Conservation (phyloP, 139 green algal species). For the Haematococcus lacustris region DNA sequence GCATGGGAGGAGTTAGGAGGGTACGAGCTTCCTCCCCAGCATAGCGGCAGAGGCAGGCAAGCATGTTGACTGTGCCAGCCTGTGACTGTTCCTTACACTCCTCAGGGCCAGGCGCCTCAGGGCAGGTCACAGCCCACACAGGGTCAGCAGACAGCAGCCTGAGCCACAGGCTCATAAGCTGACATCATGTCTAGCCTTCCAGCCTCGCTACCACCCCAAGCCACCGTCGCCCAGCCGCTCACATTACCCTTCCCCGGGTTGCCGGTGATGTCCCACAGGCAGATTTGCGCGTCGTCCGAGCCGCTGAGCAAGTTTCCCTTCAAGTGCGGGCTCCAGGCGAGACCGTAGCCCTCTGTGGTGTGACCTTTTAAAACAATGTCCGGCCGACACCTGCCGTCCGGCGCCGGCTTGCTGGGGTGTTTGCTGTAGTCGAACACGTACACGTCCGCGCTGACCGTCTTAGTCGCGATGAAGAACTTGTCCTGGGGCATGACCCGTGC, state of each 20-base stretch:
- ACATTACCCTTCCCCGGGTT: conserved; percentile 2
- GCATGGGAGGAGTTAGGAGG: no score
- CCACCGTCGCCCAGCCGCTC: not conserved
- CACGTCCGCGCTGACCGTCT: conserved; percentile 79
- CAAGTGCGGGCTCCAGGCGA: conserved; percentile 87
- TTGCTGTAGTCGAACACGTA: conserved; percentile 98
- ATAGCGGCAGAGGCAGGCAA: no score
- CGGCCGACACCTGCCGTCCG: conserved; percentile 73
- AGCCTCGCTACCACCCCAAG: no score
- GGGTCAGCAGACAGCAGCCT: no score
- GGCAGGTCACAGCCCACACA: no score
- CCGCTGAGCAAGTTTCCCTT: conserved; percentile 82
- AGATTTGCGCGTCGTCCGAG: conserved; percentile 97
- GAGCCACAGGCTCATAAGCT: no score
- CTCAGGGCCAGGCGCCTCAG: no score
- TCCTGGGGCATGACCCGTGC: conserved; percentile 65
- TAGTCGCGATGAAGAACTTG: conserved; percentile 95
- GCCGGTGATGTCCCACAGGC: conserved; percentile 92
- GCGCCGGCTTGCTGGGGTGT: conserved; percentile 83
- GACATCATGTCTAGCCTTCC: no score
- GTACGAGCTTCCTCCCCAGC: no score
- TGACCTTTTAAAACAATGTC: conserved; percentile 80
- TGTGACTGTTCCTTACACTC: no score
- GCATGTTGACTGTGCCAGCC: no score
- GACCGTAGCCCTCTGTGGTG: conserved; percentile 92